Evolutionary conservation across 768 basidiomycete species (phyloP).

Genomic region (Rhodotorula graminis): DNA sequence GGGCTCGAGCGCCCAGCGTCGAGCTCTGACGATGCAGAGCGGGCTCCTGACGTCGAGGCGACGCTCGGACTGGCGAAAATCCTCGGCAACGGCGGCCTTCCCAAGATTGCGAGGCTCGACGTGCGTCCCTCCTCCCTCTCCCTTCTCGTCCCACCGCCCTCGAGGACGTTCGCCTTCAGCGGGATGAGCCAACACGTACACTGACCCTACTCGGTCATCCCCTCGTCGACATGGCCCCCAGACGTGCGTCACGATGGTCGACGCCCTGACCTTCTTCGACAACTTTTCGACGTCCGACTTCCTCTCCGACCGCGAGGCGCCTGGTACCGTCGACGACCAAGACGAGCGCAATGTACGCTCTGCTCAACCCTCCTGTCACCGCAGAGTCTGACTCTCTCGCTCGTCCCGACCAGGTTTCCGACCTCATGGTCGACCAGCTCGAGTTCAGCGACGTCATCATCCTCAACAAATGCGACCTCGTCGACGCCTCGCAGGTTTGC

Average conservation of each 20-base stretch:
- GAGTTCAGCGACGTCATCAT: slow-evolving; percentile 47
- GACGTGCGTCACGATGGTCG: slow-evolving; percentile 46
- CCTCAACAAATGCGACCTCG: slow-evolving; percentile 46
- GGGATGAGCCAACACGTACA: too few species aligned
- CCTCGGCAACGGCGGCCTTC: slow-evolving; percentile 44
- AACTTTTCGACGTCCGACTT: slow-evolving; percentile 47
- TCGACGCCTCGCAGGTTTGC: slow-evolving; percentile 32
- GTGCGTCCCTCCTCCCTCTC: background rate
- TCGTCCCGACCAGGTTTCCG: background rate
- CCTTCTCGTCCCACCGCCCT: too few species aligned
- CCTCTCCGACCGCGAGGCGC: slow-evolving; percentile 44
- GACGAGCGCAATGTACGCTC: slow-evolving; percentile 46
- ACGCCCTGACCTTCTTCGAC: slow-evolving; percentile 43
- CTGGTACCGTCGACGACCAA: slow-evolving; percentile 43
- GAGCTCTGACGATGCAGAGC: background rate
- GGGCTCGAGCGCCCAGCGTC: background rate
- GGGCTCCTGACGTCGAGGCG: slow-evolving; percentile 1
- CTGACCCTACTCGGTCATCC: too few species aligned
- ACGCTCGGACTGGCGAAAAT: slow-evolving; percentile 43
- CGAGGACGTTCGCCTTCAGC: too few species aligned
- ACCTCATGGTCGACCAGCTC: slow-evolving; percentile 45
- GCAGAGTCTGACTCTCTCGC: background rate
- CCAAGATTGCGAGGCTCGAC: slow-evolving; percentile 43
- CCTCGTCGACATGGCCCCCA: background rate
- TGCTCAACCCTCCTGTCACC: background rate